Evolutionary conservation across 495 filamentous ascomycete genomes (phyloP), one percentile per base, ranked within the genome.

Genomic region (Penicillium paradoxum): DNA sequence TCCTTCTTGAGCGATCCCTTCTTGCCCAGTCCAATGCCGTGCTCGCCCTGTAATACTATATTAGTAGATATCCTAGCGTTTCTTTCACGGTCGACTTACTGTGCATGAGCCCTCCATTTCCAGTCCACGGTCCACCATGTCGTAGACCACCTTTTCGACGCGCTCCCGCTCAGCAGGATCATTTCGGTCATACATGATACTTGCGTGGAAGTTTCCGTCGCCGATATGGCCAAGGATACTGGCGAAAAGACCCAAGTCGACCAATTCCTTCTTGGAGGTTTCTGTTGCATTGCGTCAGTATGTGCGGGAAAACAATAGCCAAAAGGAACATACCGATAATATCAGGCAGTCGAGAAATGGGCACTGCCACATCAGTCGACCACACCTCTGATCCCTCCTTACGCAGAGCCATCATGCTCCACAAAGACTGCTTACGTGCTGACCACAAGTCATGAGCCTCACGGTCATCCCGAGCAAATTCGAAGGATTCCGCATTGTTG

Each of bases 31-130:
- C 91, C 91, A 47, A 96, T 75, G 1, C 90, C 89, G 71, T 97
- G 91, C 64, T 97, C 91, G 15, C 91, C 87, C 77, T 79, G 50
- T 48, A 37, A 52, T 25, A 43, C 6, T 11, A n/a, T 19, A 51
- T 66, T 51, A 66, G 59, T 15, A 9, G 39, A 9, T 18, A 11
- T n/a, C 9, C 22, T 24, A 15, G 0, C 4, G 17, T 3, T n/a
- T 27, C 25, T 4, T 13, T 18, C 0, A 18, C 2, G 6, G 22
- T 40, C 17, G 33, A 38, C 66, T 63, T 78, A 80, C 84, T 1
- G 90, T 92, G 71, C 89, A 92, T 4, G 91, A 95, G 1, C 91
- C 91, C 49, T 95, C 91, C 91, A 96, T 95, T 38, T 90, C 89
- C 22, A 96, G 61, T 7, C 90, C 91, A 19, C 89, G 76, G 58